Conservation (phyloP, 306 rosid species). For the Vigna reflexopilosa region DNA sequence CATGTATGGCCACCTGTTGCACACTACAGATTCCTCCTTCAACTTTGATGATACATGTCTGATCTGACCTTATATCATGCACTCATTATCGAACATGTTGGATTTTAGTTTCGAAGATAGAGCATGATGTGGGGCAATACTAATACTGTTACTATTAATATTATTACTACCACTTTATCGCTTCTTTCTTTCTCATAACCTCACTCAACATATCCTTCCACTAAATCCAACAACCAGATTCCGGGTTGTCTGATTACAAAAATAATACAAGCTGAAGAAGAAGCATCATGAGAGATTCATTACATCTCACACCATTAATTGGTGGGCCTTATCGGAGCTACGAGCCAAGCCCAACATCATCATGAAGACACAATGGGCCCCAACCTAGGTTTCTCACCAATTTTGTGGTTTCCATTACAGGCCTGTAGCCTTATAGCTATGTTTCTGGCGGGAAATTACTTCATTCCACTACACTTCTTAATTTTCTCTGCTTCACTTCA, state of each 20-base stretch:
- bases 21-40: neutral
- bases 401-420: conserved; percentile 18
- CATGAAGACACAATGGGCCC: conserved; percentile 38
- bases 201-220: conserved; percentile 6
- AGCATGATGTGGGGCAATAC: conserved; percentile 1
- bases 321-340: conserved; percentile 36
- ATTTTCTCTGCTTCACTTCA: neutral
- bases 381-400: conserved; percentile 11
- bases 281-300: conserved; percentile 19
- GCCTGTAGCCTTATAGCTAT: conserved; percentile 35
- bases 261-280: neutral
- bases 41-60: neutral
- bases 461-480: neutral
- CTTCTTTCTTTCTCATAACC: neutral
- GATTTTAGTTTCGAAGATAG: neutral
- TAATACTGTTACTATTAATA: too few relatives aligned
- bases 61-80: neutral
- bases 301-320: conserved; percentile 11
- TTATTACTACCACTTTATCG: neutral
- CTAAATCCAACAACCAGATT: conserved; percentile 33
- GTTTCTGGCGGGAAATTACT: conserved; percentile 28
- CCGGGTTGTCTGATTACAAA: conserved; percentile 4
- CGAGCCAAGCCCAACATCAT: conserved; percentile 41
- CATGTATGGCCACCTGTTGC: neutral
- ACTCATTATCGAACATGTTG: neutral